A percentile compares a stretch with the other conserved stretches of the same genome.
phyloP scores from a whole-genome alignment of 441 rosid genomes.

The Populus hybrid region DNA sequence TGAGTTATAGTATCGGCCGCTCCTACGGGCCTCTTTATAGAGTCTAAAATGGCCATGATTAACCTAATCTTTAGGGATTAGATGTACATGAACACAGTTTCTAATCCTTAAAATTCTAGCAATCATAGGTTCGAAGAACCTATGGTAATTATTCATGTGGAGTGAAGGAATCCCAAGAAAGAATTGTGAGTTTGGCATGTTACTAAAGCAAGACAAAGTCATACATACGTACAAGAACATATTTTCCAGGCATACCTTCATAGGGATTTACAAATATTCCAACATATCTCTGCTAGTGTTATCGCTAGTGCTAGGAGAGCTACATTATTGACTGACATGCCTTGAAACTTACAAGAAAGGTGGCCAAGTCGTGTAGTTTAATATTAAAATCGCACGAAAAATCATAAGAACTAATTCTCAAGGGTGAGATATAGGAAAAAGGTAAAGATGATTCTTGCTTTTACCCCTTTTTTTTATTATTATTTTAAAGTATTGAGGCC shows the following conservation, averaged over 20 bases:
- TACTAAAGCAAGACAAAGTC: conserved; percentile 75
- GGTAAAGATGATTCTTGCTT: conserved; percentile 33
- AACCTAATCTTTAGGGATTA: conserved; percentile 20
- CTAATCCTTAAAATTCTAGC: conserved; percentile 20
- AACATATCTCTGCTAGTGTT: conserved; percentile 25
- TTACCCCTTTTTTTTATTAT: conserved; percentile 6
- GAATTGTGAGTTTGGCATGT: conserved; percentile 69
- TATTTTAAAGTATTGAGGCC: conserved; percentile 27
- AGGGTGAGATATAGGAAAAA: conserved; percentile 32
- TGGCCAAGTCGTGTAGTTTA: conserved; percentile 1
- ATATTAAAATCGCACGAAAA: conserved; percentile 45
- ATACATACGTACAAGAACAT: conserved; percentile 35
- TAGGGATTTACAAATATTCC: conserved; percentile 48
- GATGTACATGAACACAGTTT: conserved; percentile 24
- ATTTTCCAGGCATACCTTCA: conserved; percentile 48
- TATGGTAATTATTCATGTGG: conserved; percentile 10
- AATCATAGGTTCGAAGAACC: conserved; percentile 15
- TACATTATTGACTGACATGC: conserved; percentile 35
- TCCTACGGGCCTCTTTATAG: conserved; percentile 6
- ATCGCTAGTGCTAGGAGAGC: conserved; percentile 16
- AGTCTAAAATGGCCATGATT: conserved; percentile 29
- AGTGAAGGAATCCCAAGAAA: conserved; percentile 86
- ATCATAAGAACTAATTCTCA: conserved; percentile 43
- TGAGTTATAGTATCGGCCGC: background rate
- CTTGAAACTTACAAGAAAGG: conserved; percentile 31